Evolutionary conservation across 208 protist genomes (phyloP).

Genomic region (Porcisia hertigi): DNA sequence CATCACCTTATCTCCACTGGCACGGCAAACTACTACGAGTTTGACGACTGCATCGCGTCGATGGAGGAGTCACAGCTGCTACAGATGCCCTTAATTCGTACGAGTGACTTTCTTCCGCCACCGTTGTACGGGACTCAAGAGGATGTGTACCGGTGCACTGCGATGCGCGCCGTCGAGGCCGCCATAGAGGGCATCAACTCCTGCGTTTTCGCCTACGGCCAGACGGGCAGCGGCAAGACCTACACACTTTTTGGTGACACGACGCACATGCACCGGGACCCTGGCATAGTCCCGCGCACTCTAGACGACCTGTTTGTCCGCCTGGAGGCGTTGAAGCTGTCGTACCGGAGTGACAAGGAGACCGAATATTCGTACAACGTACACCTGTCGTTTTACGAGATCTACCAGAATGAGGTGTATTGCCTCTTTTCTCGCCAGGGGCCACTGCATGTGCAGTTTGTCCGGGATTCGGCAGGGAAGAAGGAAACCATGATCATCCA

Average conservation of each 20-base stretch:
- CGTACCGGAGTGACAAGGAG: conserved; percentile 31
- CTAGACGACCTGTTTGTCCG: conserved; percentile 65
- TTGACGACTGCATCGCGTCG: conserved; percentile 57
- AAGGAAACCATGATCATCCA: conserved; percentile 70
- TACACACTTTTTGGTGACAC: conserved; percentile 70
- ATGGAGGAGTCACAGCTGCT: conserved; percentile 62
- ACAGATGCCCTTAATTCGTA: conserved; percentile 64
- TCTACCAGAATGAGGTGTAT: conserved; percentile 80
- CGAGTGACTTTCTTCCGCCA: conserved; percentile 69
- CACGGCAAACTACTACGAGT: conserved; percentile 75
- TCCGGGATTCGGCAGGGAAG: conserved; percentile 47
- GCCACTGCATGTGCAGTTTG: conserved; percentile 63
- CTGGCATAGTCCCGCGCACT: conserved; percentile 74
- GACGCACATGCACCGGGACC: conserved; percentile 51
- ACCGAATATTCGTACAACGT: conserved; percentile 72
- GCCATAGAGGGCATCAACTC: conserved; percentile 87
- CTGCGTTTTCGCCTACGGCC: conserved; percentile 13
- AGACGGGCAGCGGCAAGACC: conserved; percentile 17
- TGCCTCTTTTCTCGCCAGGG: conserved; percentile 75
- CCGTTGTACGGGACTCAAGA: conserved; percentile 71
- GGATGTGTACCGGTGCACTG: conserved; percentile 72
- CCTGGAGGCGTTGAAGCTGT: conserved; percentile 46
- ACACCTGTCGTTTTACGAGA: conserved; percentile 74
- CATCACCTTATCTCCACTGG: conserved; percentile 41
- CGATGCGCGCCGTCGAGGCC: conserved; percentile 65